Evolutionary conservation across 2,329 filamentous ascomycete species (phyloP).

Genomic region (Blastomyces percursus): DNA sequence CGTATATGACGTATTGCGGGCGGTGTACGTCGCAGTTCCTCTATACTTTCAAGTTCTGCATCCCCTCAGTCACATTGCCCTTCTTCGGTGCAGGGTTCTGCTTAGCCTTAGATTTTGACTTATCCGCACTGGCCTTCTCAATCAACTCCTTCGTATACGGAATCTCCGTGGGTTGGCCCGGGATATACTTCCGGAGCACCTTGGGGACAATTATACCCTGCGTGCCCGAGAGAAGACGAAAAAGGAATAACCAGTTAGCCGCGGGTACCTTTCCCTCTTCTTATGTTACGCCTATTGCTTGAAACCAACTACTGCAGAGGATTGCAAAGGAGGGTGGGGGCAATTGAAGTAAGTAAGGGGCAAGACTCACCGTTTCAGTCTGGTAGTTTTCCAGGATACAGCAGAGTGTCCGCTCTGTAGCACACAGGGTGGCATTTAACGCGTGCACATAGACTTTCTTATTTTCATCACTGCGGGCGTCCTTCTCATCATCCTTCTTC

Average conservation of each 20-base stretch:
- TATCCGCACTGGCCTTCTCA: conserved; percentile 58
- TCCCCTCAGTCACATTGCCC: conserved; percentile 30
- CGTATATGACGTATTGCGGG: too few relatives aligned
- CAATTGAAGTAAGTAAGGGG: too few relatives aligned
- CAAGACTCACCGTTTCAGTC: conserved; percentile 57
- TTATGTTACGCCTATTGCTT: background rate
- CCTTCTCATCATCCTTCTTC: conserved; percentile 53
- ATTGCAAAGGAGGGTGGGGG: background rate
- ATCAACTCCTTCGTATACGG: conserved; percentile 77
- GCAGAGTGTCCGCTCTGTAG: conserved; percentile 84
- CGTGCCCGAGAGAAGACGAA: background rate
- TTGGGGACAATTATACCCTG: conserved; percentile 71
- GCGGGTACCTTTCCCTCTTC: background rate
- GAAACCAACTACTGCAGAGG: background rate
- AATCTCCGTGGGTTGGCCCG: conserved; percentile 78
- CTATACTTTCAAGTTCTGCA: conserved; percentile 33
- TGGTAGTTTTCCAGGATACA: conserved; percentile 97
- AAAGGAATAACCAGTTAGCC: background rate
- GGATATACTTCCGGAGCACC: conserved; percentile 77
- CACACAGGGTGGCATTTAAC: conserved; percentile 79
- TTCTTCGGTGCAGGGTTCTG: conserved; percentile 20
- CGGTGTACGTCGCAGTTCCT: background rate
- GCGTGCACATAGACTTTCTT: conserved; percentile 94
- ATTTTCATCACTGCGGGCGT: conserved; percentile 39
- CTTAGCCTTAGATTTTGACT: conserved; percentile 37